Percentiles rank a stretch among this genome's conserved stretches.
Conservation (phyloP, 2,329 filamentous ascomycete species). For the Clonostachys rosea region DNA sequence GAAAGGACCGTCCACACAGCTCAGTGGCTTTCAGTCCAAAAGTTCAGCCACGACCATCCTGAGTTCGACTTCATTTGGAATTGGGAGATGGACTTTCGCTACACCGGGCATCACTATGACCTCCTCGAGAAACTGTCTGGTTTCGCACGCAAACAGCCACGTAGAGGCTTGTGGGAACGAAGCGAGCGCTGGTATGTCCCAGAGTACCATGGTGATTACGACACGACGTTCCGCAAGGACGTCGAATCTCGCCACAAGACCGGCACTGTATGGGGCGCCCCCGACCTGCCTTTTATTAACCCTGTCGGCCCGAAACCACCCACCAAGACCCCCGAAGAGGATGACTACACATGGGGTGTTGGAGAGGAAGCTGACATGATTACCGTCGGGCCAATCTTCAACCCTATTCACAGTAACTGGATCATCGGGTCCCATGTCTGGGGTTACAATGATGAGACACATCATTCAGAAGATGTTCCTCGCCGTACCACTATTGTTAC, state of each 20-base stretch:
- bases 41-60: constrained; percentile 70
- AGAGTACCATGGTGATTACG: constrained; percentile 60
- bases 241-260: constrained; percentile 51
- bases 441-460: constrained; percentile 52
- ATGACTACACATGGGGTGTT: constrained; percentile 71
- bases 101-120: constrained; percentile 78
- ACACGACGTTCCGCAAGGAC: constrained; percentile 59
- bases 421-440: constrained; percentile 64
- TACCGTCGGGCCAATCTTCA: constrained; percentile 75
- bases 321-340: constrained; percentile 48
- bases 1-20: constrained; percentile 50
- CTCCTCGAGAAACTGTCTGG: constrained; percentile 61
- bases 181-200: constrained; percentile 72
- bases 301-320: constrained; percentile 63
- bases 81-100: constrained; percentile 80
- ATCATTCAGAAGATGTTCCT: constrained; percentile 52
- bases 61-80: constrained; percentile 84
- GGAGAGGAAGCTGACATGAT: constrained; percentile 73
- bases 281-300: constrained; percentile 51
- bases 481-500: constrained; percentile 76
- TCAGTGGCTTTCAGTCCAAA: constrained; percentile 71
- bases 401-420: constrained; percentile 69
- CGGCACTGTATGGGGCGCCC: constrained; percentile 63
- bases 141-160: constrained; percentile 64
- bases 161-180: constrained; percentile 70